Conservation (phyloP, 441 rosid genomes). For the Jatropha multifida region DNA sequence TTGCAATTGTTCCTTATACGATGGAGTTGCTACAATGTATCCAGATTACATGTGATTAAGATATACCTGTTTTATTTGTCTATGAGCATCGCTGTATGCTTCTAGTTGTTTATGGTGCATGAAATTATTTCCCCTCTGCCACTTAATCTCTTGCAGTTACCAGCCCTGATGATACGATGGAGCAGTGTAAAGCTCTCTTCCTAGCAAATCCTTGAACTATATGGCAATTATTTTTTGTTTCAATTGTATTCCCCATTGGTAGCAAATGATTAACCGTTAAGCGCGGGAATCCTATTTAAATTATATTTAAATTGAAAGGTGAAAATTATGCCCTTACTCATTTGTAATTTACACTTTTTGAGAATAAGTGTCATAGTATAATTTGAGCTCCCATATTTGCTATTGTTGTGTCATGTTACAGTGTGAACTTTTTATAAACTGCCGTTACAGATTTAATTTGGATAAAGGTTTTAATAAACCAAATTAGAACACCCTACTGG, state of each 20-base stretch:
- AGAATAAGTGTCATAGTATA: no score
- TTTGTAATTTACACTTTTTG: no score
- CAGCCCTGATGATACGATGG: constrained; percentile 81
- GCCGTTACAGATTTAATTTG: no score
- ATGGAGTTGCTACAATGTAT: background rate
- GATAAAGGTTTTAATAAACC: no score
- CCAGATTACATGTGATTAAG: background rate
- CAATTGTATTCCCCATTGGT: background rate
- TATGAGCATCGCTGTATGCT: background rate
- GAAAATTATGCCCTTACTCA: no score
- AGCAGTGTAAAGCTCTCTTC: constrained; percentile 71
- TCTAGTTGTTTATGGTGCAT: constrained; percentile 9
- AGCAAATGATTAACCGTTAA: no score
- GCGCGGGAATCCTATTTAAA: no score
- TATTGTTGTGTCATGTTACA: no score
- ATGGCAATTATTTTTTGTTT: background rate
- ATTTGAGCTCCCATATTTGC: no score
- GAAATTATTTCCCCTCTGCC: background rate
- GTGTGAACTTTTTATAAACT: no score
- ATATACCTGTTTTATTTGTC: background rate
- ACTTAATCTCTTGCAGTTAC: constrained; percentile 55
- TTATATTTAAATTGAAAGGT: no score
- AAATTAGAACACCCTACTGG: no score
- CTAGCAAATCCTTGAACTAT: constrained; percentile 33
- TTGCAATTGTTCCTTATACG: background rate